Percentiles rank a stretch among this genome's conserved stretches.
phyloP scores from a whole-genome alignment of 2,329 filamentous ascomycete genomes.

The Claviceps cyperi region DNA sequence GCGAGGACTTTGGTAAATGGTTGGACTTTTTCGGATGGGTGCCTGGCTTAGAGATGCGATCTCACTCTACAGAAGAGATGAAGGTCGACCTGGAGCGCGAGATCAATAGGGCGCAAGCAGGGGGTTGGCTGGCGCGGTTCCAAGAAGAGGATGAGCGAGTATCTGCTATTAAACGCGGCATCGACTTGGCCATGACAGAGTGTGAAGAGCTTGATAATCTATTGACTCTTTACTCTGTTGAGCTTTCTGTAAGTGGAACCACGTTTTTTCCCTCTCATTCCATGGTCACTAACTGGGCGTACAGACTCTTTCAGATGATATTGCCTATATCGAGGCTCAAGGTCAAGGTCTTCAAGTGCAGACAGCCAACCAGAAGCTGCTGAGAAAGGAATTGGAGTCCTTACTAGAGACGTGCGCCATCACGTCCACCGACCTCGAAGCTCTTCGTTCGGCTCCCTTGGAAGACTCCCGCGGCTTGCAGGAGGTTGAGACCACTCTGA shows the following conservation, averaged over 20 bases:
- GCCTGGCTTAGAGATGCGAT: constrained; percentile 56
- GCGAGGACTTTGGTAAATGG: constrained; percentile 67
- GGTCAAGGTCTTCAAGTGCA: constrained; percentile 94
- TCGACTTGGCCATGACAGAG: constrained; percentile 83
- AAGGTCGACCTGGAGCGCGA: constrained; percentile 76
- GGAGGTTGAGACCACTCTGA: constrained; percentile 62
- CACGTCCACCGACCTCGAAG: constrained; percentile 56
- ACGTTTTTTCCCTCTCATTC: background rate
- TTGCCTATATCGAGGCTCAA: constrained; percentile 93
- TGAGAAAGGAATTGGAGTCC: constrained; percentile 78
- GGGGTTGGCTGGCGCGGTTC: constrained; percentile 75
- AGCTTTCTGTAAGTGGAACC: constrained; percentile 57
- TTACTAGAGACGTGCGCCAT: constrained; percentile 88
- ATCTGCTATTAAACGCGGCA: constrained; percentile 67
- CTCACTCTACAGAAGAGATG: constrained; percentile 64
- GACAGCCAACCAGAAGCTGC: constrained; percentile 87
- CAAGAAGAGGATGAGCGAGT: constrained; percentile 83
- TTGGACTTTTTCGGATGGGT: constrained; percentile 84
- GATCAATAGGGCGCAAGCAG: constrained; percentile 79
- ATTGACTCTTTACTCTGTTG: constrained; percentile 85
- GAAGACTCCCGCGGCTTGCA: constrained; percentile 56
- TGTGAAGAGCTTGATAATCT: constrained; percentile 94
- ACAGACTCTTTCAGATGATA: constrained; percentile 85
- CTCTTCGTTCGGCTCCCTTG: constrained; percentile 58
- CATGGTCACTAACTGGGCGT: constrained; percentile 6